These are phyloP conservation scores for Epichloe festucae DNA, from an alignment of 2,329 filamentous ascomycete genomes.

Conservation along the genomic window DNA sequence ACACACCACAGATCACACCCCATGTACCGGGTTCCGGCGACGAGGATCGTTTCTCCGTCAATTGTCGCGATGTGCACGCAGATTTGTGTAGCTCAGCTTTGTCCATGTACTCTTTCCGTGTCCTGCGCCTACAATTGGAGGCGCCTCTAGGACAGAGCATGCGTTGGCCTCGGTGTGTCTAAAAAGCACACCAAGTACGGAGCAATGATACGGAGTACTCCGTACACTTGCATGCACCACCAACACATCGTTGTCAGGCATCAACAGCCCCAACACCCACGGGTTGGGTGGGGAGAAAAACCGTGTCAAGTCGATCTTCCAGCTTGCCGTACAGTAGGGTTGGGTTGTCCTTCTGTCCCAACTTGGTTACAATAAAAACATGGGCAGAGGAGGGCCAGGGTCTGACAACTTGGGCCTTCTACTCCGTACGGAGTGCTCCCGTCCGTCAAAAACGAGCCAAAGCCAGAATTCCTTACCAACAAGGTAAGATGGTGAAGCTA, in stretches of 20 bases:
- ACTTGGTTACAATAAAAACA: not conserved
- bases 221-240: not conserved
- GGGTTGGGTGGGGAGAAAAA: not conserved
- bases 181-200: no score
- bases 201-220: no score
- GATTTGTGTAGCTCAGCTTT: no score
- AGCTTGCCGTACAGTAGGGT: no score
- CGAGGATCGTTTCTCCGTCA: no score
- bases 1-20: no score
- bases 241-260: conserved; percentile 2
- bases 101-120: not conserved
- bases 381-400: not conserved
- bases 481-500: not conserved
- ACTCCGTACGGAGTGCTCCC: not conserved
- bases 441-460: not conserved
- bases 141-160: not conserved
- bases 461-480: not conserved
- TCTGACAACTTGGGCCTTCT: not conserved
- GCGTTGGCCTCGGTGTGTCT: conserved; percentile 1
- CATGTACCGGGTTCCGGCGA: no score
- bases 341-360: not conserved
- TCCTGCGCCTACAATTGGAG: not conserved
- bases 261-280: not conserved
- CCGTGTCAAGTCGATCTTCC: no score
- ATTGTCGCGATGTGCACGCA: no score